A percentile compares a stretch with the other conserved stretches of the same genome.
Conservation (phyloP, 2,329 filamentous ascomycete species). For the Neofusicoccum kwambonambiense region DNA sequence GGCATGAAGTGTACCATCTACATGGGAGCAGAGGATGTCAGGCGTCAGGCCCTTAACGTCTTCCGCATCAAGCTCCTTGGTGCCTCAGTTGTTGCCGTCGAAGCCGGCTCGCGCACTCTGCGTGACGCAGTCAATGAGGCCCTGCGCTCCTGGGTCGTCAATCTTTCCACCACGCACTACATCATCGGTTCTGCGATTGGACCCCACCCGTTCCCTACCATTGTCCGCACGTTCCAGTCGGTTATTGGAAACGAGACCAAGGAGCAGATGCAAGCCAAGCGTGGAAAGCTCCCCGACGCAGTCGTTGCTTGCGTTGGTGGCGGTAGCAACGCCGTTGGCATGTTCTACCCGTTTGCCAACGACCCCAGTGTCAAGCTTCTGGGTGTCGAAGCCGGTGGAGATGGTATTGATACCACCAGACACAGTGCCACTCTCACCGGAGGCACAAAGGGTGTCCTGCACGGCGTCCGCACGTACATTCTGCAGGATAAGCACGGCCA, state of each 20-base stretch:
- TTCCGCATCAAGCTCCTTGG: slow-evolving; percentile 98
- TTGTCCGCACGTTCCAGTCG: slow-evolving; percentile 95
- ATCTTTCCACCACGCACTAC: slow-evolving; percentile 93
- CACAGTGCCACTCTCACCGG: slow-evolving; percentile 87
- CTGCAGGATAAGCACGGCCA: slow-evolving; percentile 91
- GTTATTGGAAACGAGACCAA: slow-evolving; percentile 96
- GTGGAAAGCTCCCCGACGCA: slow-evolving; percentile 88
- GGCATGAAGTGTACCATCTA: slow-evolving; percentile 97
- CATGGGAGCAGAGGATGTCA: slow-evolving; percentile 97
- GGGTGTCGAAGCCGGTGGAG: slow-evolving; percentile 92
- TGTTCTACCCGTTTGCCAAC: slow-evolving; percentile 95
- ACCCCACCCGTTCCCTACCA: slow-evolving; percentile 95
- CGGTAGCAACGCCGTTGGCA: slow-evolving; percentile 91
- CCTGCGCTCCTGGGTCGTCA: slow-evolving; percentile 87
- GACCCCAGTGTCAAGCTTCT: slow-evolving; percentile 83
- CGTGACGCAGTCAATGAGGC: slow-evolving; percentile 85
- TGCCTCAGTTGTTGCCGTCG: slow-evolving; percentile 87
- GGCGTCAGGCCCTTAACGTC: slow-evolving; percentile 93
- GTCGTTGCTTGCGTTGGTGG: slow-evolving; percentile 96
- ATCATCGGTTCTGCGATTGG: slow-evolving; percentile 97
- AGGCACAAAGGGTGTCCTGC: slow-evolving; percentile 86
- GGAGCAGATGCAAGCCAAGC: slow-evolving; percentile 79
- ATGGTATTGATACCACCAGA: slow-evolving; percentile 79
- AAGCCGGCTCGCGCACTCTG: slow-evolving; percentile 73
- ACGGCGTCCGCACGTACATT: slow-evolving; percentile 94